phyloP scores from a whole-genome alignment of 495 filamentous ascomycete genomes.

The Neurospora sp. region DNA sequence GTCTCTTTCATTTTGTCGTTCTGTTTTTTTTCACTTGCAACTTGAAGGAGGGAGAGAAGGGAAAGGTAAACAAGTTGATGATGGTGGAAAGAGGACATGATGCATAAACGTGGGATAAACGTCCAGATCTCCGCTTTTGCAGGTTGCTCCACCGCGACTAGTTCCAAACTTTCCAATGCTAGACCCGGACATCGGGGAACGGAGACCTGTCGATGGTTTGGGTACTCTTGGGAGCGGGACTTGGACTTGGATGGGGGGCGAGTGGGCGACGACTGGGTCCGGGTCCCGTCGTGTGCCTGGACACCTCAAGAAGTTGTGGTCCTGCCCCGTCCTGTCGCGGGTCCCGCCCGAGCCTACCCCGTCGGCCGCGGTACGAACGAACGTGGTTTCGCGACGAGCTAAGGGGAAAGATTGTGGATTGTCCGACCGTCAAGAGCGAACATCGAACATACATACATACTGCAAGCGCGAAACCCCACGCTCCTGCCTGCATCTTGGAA shows the following conservation, averaged over 20 bases:
- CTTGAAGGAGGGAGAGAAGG: too few species aligned
- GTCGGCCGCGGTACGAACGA: neutral
- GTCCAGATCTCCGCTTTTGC: conserved; percentile 12
- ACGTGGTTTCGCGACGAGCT: neutral
- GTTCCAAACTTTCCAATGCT: neutral
- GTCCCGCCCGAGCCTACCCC: neutral
- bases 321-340: neutral
- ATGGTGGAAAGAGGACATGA: too few species aligned
- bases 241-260: neutral
- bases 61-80: neutral
- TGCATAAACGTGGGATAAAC: neutral
- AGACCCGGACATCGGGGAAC: neutral
- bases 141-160: neutral
- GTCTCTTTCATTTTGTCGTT: neutral
- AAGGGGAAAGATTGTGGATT: neutral
- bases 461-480: neutral
- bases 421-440: neutral
- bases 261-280: neutral
- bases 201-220: neutral
- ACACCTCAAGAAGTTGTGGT: neutral
- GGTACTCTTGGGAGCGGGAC: neutral
- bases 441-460: neutral
- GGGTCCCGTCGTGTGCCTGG: neutral
- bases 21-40: neutral
- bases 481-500: conserved; percentile 4